A percentile compares a stretch with the other conserved stretches of the same genome.
Conservation (phyloP, 176 grass and related monocot genomes). For the Bothriochloa decipiens region DNA sequence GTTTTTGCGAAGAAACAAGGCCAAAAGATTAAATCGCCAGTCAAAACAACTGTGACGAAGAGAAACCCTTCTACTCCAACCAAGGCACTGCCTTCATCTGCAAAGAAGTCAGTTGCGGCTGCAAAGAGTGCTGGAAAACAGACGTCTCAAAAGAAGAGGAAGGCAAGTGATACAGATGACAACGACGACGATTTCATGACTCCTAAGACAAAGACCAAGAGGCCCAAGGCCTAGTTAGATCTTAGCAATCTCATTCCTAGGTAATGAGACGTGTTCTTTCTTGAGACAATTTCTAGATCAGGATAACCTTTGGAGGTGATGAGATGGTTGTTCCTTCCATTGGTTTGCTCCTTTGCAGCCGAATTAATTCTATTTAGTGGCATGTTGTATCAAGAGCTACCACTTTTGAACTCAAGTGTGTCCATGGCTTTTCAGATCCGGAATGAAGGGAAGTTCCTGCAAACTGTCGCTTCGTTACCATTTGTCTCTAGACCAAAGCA, state of each 20-base stretch:
- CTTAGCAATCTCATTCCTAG: slow-evolving; percentile 33
- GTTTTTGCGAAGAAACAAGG: slow-evolving; percentile 56
- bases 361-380: background rate
- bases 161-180: slow-evolving; percentile 42
- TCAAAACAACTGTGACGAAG: slow-evolving; percentile 46
- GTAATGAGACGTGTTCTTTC: background rate
- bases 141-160: slow-evolving; percentile 51
- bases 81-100: slow-evolving; percentile 6
- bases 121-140: slow-evolving; percentile 37
- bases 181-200: slow-evolving; percentile 44
- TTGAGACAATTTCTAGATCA: slow-evolving; percentile 25
- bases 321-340: slow-evolving; percentile 27
- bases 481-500: background rate
- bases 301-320: slow-evolving; percentile 26
- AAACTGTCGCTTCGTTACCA: background rate
- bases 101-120: slow-evolving; percentile 36
- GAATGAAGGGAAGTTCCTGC: slow-evolving; percentile 10
- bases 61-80: slow-evolving; percentile 37
- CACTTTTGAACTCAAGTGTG: slow-evolving; percentile 15
- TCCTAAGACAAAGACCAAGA: slow-evolving; percentile 46
- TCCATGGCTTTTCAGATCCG: background rate
- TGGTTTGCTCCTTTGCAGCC: background rate
- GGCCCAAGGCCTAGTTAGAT: slow-evolving; percentile 52
- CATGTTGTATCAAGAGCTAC: background rate
- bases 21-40: slow-evolving; percentile 61